phyloP scores from a whole-genome alignment of 1,284 basidiomycete genomes.

The Albatrellus sp. region DNA sequence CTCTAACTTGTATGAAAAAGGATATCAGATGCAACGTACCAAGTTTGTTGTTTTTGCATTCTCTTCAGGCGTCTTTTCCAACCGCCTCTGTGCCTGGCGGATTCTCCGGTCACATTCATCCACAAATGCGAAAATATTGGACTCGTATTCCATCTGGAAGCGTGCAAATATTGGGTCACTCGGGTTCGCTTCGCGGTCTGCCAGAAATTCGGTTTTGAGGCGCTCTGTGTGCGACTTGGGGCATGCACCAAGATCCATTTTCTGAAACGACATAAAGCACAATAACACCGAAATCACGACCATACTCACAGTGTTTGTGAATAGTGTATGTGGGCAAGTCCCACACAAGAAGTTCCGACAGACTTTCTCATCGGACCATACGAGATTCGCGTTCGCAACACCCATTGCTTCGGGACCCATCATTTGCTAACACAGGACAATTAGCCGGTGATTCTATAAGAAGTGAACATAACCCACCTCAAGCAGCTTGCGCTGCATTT shows the following conservation, averaged over 20 bases:
- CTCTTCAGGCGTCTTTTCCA: constrained; percentile 99
- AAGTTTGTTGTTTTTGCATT: constrained; percentile 97
- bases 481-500: constrained; percentile 88
- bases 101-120: constrained; percentile 98
- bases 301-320: constrained; percentile 88
- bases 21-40: constrained; percentile 27
- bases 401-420: constrained; percentile 99
- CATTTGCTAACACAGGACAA: constrained; percentile 66
- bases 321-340: constrained; percentile 93
- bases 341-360: constrained; percentile 98
- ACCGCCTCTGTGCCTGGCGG: constrained; percentile 80
- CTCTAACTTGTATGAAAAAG: not conserved
- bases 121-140: constrained; percentile 91
- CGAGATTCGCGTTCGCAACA: constrained; percentile 81
- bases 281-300: constrained; percentile 1
- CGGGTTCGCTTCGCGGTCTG: constrained; percentile 64
- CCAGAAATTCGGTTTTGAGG: constrained; percentile 84
- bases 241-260: constrained; percentile 99
- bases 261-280: constrained; percentile 36
- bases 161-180: constrained; percentile 69
- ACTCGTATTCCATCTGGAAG: constrained; percentile 91
- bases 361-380: constrained; percentile 98
- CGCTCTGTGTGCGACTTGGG: constrained; percentile 94
- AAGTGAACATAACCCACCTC: constrained; percentile 42
- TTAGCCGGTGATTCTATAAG: constrained; percentile 4